A percentile compares a stretch with the other conserved stretches of the same genome.
Evolutionary conservation across 1,284 basidiomycete species (phyloP).

Genomic region (Trametes versicolor): DNA sequence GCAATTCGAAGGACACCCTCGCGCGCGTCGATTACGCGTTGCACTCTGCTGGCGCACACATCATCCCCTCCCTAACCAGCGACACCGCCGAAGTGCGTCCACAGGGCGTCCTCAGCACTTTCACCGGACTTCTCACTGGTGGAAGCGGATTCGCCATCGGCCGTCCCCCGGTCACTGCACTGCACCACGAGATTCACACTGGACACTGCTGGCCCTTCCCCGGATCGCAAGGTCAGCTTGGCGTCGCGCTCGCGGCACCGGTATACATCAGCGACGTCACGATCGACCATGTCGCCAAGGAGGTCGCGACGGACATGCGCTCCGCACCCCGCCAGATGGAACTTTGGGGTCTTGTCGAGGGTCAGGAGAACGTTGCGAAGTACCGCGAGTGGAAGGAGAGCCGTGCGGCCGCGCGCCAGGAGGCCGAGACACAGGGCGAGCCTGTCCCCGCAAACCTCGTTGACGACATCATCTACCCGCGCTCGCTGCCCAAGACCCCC

Average conservation of each 20-base stretch:
- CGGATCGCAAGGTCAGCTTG: slow-evolving; percentile 82
- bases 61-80: slow-evolving; percentile 87
- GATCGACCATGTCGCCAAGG: slow-evolving; percentile 87
- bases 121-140: slow-evolving; percentile 64
- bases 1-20: slow-evolving; percentile 80
- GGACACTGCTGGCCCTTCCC: slow-evolving; percentile 96
- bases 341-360: slow-evolving; percentile 89
- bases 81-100: slow-evolving; percentile 77
- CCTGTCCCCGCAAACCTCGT: slow-evolving; percentile 41
- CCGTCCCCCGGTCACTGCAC: slow-evolving; percentile 83
- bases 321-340: slow-evolving; percentile 90
- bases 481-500: slow-evolving; percentile 59
- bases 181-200: slow-evolving; percentile 83
- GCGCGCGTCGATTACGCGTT: slow-evolving; percentile 88
- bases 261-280: slow-evolving; percentile 81
- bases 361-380: slow-evolving; percentile 72
- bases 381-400: slow-evolving; percentile 57
- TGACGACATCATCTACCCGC: slow-evolving; percentile 54
- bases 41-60: slow-evolving; percentile 81
- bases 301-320: slow-evolving; percentile 80
- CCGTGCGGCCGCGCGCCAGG: slow-evolving; percentile 45
- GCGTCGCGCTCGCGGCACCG: slow-evolving; percentile 78
- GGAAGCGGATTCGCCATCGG: slow-evolving; percentile 74
- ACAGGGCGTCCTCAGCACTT: slow-evolving; percentile 50
- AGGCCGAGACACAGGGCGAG: slow-evolving; percentile 49